phyloP scores from a whole-genome alignment of 1,284 basidiomycete genomes.

The Schizophyllum amplum region DNA sequence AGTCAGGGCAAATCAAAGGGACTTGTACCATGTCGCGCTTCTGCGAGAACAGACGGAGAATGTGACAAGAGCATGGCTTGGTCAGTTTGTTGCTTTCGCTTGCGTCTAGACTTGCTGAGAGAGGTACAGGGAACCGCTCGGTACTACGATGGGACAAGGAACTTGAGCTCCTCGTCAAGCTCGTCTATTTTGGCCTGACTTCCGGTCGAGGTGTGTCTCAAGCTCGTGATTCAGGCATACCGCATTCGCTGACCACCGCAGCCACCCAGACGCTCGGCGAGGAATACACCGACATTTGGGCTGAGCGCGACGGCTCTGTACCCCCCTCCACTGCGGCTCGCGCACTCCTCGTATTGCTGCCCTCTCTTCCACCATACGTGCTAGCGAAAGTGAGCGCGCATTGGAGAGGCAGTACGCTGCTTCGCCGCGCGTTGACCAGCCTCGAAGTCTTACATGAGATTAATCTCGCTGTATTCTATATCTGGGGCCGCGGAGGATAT shows the following conservation, averaged over 20 bases:
- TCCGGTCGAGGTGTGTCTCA: conserved; percentile 57
- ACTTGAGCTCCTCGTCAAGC: conserved; percentile 62
- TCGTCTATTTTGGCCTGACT: conserved; percentile 72
- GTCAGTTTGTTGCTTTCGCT: conserved; percentile 36
- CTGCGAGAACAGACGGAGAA: conserved; percentile 72
- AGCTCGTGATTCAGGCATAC: not conserved
- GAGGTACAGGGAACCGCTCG: conserved; percentile 69
- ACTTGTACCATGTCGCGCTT: conserved; percentile 69
- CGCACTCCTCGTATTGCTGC: conserved; percentile 54
- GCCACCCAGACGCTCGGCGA: conserved; percentile 82
- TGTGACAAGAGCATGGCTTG: conserved; percentile 70
- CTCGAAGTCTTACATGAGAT: conserved; percentile 58
- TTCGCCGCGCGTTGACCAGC: conserved; percentile 27
- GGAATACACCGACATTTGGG: conserved; percentile 86
- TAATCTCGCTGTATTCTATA: conserved; percentile 78
- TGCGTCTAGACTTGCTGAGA: conserved; percentile 4
- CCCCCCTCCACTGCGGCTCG: conserved; percentile 42
- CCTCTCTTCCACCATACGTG: conserved; percentile 54
- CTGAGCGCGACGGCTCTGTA: conserved; percentile 39
- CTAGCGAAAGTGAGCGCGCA: conserved; percentile 43
- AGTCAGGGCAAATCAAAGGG: conserved; percentile 86
- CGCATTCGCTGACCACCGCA: conserved; percentile 20
- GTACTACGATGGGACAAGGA: conserved; percentile 78
- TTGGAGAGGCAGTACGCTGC: conserved; percentile 22
- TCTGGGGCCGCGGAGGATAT: conserved; percentile 57